phyloP scores from a whole-genome alignment of 2,329 filamentous ascomycete species.

The Scedosporium dehoogii region DNA sequence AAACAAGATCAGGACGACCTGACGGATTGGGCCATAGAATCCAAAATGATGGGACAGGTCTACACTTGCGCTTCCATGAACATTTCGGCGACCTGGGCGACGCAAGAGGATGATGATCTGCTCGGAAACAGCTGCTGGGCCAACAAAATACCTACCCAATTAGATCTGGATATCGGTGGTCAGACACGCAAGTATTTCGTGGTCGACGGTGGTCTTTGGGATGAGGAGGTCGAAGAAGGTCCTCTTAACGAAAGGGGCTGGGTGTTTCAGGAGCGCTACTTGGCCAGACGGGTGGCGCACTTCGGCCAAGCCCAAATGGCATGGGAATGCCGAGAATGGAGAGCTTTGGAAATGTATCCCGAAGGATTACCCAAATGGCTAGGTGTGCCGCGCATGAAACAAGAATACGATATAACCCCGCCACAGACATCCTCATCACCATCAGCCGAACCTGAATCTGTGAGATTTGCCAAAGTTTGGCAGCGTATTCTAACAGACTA shows the following conservation, averaged over 20 bases:
- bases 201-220: neutral
- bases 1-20: conserved; percentile 13
- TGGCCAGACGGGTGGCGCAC: neutral
- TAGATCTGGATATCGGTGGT: neutral
- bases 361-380: neutral
- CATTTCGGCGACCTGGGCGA: neutral
- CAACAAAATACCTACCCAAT: neutral
- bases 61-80: conserved; percentile 11
- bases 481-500: neutral
- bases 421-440: neutral
- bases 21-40: conserved; percentile 11
- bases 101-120: neutral
- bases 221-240: neutral
- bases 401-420: neutral
- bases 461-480: neutral
- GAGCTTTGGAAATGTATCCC: neutral
- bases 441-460: neutral
- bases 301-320: neutral
- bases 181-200: neutral
- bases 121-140: neutral
- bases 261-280: conserved; percentile 1
- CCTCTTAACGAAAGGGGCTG: neutral
- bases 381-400: neutral
- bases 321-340: neutral
- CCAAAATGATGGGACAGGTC: conserved; percentile 11